Conservation (phyloP, 495 filamentous ascomycete species). For the Jackrogersella minutella region DNA sequence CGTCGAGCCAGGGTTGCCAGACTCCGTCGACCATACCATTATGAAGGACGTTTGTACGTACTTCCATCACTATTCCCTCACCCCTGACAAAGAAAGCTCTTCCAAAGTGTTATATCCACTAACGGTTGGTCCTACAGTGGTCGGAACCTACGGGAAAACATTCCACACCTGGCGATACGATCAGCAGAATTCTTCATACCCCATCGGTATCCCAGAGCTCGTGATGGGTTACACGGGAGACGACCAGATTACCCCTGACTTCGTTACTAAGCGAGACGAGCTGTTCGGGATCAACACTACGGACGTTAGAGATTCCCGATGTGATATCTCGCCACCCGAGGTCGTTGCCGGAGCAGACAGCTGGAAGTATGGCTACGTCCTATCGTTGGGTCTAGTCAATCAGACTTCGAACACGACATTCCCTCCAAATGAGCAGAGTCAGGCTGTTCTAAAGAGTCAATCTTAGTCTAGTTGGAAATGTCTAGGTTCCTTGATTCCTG, state of each 20-base stretch:
- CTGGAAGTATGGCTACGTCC: slow-evolving; percentile 42
- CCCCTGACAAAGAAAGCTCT: not conserved
- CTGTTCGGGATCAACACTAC: slow-evolving; percentile 56
- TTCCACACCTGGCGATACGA: slow-evolving; percentile 52
- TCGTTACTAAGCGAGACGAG: slow-evolving; percentile 61
- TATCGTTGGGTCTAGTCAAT: slow-evolving; percentile 40
- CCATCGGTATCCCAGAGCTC: slow-evolving; percentile 51
- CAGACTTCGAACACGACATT: slow-evolving; percentile 29
- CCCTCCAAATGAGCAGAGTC: not conserved
- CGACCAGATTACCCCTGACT: slow-evolving; percentile 60
- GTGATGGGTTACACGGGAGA: slow-evolving; percentile 50
- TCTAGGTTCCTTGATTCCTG: too few species aligned
- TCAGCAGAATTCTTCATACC: slow-evolving; percentile 40
- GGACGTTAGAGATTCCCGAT: slow-evolving; percentile 25
- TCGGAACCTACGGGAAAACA: slow-evolving; percentile 50
- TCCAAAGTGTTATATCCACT: not conserved
- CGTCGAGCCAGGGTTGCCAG: slow-evolving; percentile 45
- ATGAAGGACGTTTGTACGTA: slow-evolving; percentile 46
- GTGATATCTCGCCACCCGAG: slow-evolving; percentile 28
- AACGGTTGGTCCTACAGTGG: slow-evolving; percentile 25
- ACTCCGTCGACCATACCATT: slow-evolving; percentile 45
- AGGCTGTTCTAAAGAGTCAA: slow-evolving; percentile 1
- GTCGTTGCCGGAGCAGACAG: slow-evolving; percentile 38
- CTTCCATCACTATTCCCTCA: not conserved
- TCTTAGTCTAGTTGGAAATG: too few species aligned